Evolutionary conservation across 306 rosid species (phyloP), one percentile per base, ranked within the genome.

Genomic region (Medicago arabica): DNA sequence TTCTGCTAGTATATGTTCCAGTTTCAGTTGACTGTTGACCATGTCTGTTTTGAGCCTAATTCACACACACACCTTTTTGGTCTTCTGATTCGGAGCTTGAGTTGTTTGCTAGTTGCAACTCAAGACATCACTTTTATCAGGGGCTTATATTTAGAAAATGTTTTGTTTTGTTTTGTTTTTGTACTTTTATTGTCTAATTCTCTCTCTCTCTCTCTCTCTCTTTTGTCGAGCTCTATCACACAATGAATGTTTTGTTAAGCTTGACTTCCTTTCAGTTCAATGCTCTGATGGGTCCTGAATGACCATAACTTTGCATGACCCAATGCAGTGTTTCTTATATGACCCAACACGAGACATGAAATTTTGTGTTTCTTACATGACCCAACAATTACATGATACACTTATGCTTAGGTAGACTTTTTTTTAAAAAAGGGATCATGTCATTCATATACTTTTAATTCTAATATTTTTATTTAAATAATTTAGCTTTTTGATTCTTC

Each of bases 21-120:
- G 5, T 53, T 8, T 11, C 11, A 8, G 23, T 9, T 16, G 49
- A 43, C 59, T 16, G 59, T 54, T 10, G 14, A 18, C 31, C 25
- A 54, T 18, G 25, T 18, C 12, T 53, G 25, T 53, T 3, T 23
- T 17, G 4, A 17, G 25, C 59, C 23, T 17, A 53, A 16, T 53
- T 53, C 59, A 53, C 25, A 53, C 17, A 8, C 59, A 53, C 59
- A 53, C 25, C 28, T 16, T 53, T 18, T 54, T 54, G 25, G 28
- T 12, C 31, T 18, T 54, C 31, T 54, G 25, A 54, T 54, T 54
- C 7, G 13, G 28, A 60, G 66, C 18, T 25, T 60, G 66, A 60
- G 66, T 13, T 60, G 40, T 59, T 60, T 60, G 61, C 41, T 13
- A 34, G 39, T 28, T 59, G 65, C 8, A 59, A 23, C 66, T 34